A percentile compares a stretch with the other conserved stretches of the same genome.
Conservation (phyloP, 306 rosid genomes). For the Sechiopsis laciniata region DNA sequence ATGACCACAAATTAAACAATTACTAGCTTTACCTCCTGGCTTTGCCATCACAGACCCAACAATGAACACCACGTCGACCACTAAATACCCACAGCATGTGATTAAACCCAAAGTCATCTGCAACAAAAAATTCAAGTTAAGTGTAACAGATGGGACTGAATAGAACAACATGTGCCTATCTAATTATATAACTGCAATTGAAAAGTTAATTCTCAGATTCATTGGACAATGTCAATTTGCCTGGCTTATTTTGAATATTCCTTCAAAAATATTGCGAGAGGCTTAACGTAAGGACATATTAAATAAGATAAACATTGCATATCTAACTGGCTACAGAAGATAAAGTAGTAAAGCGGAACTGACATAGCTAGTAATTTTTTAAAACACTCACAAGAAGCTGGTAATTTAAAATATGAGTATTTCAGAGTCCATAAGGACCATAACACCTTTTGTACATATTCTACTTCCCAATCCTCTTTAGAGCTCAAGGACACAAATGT, state of each 20-base stretch:
- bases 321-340: background rate
- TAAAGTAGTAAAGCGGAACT: background rate
- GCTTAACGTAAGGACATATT: background rate
- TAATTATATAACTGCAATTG: background rate
- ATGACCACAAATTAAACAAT: constrained; percentile 4
- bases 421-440: too few species aligned
- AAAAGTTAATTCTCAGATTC: constrained; percentile 3
- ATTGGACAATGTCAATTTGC: background rate
- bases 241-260: background rate
- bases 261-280: constrained; percentile 1
- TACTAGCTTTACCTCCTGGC: constrained; percentile 62
- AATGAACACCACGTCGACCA: constrained; percentile 94
- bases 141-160: background rate
- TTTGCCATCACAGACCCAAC: constrained; percentile 91
- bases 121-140: constrained; percentile 20
- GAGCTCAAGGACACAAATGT: too few species aligned
- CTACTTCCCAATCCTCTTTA: background rate
- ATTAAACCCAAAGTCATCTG: constrained; percentile 83
- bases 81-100: constrained; percentile 92
- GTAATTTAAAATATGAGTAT: background rate
- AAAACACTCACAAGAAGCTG: too few species aligned
- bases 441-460: background rate
- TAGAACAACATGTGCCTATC: background rate
- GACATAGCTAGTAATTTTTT: background rate
- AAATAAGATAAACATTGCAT: background rate